These are phyloP conservation scores for Rosa rugosa DNA, from an alignment of 306 rosid species.

Conservation along the genomic window DNA sequence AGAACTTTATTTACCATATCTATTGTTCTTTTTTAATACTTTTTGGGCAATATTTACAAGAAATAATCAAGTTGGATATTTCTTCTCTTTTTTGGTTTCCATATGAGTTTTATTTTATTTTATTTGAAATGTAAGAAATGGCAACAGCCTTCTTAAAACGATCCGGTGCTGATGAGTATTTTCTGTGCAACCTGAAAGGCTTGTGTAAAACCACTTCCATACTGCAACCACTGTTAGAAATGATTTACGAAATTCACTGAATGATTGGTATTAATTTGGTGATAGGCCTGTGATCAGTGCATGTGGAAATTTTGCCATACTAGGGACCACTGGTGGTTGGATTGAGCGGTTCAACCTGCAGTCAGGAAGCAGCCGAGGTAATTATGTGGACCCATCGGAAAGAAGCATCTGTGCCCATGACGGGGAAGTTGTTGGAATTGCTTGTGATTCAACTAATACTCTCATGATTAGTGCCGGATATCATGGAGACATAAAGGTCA, in stretches of 20 bases:
- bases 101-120: background rate
- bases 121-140: conserved; percentile 10
- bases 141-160: background rate
- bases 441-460: conserved; percentile 92
- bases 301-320: conserved; percentile 89
- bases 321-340: conserved; percentile 97
- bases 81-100: conserved; percentile 12
- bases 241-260: background rate
- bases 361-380: conserved; percentile 85
- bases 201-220: background rate
- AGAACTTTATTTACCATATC: conserved; percentile 25
- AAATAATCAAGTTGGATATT: background rate
- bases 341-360: conserved; percentile 92
- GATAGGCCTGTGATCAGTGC: conserved; percentile 90
- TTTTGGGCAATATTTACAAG: background rate
- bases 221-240: background rate
- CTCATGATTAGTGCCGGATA: conserved; percentile 85
- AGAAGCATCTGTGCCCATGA: conserved; percentile 67
- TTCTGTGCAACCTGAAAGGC: background rate
- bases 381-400: conserved; percentile 61
- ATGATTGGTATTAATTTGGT: conserved; percentile 26
- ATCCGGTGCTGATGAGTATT: conserved; percentile 1
- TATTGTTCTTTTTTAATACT: conserved; percentile 19
- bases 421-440: conserved; percentile 91
- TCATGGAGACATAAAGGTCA: conserved; percentile 88